Evolutionary conservation across 2,329 filamentous ascomycete genomes (phyloP), one percentile per base, ranked within the genome.

Genomic region (Aspergillus sclerotialis): DNA sequence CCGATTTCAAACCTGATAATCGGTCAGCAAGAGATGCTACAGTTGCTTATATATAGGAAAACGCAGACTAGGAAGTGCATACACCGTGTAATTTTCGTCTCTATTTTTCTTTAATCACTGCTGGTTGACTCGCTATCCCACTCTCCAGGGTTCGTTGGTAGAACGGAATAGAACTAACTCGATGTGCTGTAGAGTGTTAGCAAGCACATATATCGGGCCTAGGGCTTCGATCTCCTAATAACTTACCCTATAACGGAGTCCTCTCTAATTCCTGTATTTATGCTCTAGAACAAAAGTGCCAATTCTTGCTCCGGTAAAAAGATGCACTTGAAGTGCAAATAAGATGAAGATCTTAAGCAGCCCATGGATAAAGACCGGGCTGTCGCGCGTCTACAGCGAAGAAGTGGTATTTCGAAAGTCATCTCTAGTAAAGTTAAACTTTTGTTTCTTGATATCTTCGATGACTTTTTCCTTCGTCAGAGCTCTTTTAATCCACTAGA

Each of bases 381-480:
- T 25, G 19, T 36, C 21, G 8, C 15, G 21, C 10, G 28, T 21
- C n/a, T 28, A 36, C 24, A 36, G 19, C 10, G 19, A 36, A 12
- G 16, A 26, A 11, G 32, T 15, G 17, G 28, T 28, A 23, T 32
- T 28, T 24, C 10, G 25, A 29, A 28, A 37, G 33, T 37, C 18
- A 26, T 37, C 26, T 23, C 17, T 17, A 29, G 25, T 33, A 33
- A 33, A 37, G 30, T 37, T 33, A 23, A 33, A 33, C 19, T 37
- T 37, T 21, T 37, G 24, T 12, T 37, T 33, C 33, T 37, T 37
- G 18, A 37, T 37, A 25, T 33, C 14, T 15, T 30, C 19, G 18
- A 37, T 32, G 8, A 14, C 16, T 11, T 16, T 18, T 7, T 33
- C 30, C 26, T 15, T 19, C n/a, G 25, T 24, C n/a, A 37, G 33